Conservation (phyloP, 768 basidiomycete genomes). For the Pulveroboletus frians region DNA sequence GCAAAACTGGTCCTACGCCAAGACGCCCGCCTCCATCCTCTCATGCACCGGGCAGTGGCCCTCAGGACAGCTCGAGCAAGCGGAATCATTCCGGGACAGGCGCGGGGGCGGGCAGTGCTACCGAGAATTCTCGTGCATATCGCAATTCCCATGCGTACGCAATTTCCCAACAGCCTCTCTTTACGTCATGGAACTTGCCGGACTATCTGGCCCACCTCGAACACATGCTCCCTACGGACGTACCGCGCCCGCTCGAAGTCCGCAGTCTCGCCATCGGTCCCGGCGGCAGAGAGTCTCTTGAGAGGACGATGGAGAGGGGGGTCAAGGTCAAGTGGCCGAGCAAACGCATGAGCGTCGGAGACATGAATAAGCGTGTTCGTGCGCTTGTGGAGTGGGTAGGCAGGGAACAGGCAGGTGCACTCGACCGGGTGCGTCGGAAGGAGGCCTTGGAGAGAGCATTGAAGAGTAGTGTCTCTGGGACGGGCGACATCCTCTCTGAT, state of each 20-base stretch:
- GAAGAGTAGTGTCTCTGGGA: conserved; percentile 12
- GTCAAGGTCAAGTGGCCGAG: conserved; percentile 91
- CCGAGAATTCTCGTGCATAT: conserved; percentile 60
- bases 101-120: conserved; percentile 32
- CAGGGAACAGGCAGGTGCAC: conserved; percentile 72
- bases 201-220: conserved; percentile 89
- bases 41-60: conserved; percentile 28
- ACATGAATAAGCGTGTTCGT: conserved; percentile 94
- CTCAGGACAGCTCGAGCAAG: conserved; percentile 44
- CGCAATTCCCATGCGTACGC: conserved; percentile 77
- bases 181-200: conserved; percentile 86
- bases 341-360: conserved; percentile 92
- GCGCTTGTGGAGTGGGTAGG: conserved; percentile 93
- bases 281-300: conserved; percentile 49
- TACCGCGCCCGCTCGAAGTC: conserved; percentile 71
- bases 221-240: conserved; percentile 72
- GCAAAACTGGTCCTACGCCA: conserved; percentile 25
- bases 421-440: conserved; percentile 63
- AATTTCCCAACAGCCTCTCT: conserved; percentile 70
- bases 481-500: conserved; percentile 5
- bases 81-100: conserved; percentile 43
- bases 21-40: conserved; percentile 30
- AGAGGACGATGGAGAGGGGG: conserved; percentile 64
- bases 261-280: conserved; percentile 43
- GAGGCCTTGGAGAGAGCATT: conserved; percentile 62